These are phyloP conservation scores for Coemansia sp. DNA, from an alignment of 192 early-diverging fungal genomes.

Conservation along the genomic window DNA sequence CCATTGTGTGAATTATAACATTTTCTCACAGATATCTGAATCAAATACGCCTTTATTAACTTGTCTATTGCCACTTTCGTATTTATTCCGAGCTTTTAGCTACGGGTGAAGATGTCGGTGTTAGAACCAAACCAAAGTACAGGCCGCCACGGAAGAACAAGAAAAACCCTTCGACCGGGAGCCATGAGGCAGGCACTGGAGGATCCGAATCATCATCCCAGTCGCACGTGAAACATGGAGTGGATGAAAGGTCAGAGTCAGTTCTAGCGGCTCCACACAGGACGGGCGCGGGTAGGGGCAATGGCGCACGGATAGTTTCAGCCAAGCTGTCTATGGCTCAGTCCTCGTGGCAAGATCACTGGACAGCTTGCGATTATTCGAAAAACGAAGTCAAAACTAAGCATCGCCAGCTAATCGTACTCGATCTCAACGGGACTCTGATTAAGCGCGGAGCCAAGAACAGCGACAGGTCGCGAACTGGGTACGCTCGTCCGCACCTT, in stretches of 20 bases:
- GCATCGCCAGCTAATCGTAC: conserved; percentile 58
- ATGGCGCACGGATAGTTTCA: background rate
- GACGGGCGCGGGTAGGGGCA: background rate
- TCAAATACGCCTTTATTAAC: background rate
- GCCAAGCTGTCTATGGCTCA: conserved; percentile 1
- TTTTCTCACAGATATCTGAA: background rate
- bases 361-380: conserved; percentile 13
- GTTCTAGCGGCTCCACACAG: background rate
- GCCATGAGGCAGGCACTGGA: no score
- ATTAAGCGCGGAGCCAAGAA: conserved; percentile 44
- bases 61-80: background rate
- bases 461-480: background rate
- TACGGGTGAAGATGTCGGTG: background rate
- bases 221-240: background rate
- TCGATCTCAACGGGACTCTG: conserved; percentile 74
- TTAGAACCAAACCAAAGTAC: conserved; percentile 1
- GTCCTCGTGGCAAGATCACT: conserved; percentile 19
- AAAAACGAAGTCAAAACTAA: conserved; percentile 24
- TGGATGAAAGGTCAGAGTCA: background rate
- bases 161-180: background rate
- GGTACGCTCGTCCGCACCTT: conserved; percentile 55
- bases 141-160: conserved; percentile 15
- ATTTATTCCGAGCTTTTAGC: background rate
- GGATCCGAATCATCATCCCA: background rate
- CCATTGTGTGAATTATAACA: background rate